Conservation (phyloP, 2,329 filamentous ascomycete species). For the Karstenula rhodostoma region DNA sequence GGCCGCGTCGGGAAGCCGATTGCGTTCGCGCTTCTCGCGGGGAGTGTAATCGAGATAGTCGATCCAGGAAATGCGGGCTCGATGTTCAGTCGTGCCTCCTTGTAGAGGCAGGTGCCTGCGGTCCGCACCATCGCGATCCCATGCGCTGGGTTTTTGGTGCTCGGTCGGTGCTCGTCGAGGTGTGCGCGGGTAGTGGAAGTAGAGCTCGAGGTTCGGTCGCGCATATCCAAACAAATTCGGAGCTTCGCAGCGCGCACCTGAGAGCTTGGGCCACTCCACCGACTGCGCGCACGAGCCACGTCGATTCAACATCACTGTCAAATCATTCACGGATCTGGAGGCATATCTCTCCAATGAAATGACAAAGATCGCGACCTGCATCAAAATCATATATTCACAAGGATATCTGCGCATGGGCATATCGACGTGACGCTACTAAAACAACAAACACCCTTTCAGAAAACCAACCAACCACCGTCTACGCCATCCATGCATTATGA, state of each 20-base stretch:
- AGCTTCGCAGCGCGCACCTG: slow-evolving; percentile 26
- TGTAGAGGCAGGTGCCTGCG: slow-evolving; percentile 75
- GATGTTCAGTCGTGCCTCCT: slow-evolving; percentile 85
- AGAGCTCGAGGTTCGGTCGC: slow-evolving; percentile 33
- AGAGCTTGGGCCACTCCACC: slow-evolving; percentile 15
- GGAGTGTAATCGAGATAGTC: slow-evolving; percentile 68
- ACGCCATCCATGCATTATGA: slow-evolving; percentile 27
- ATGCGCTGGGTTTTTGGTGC: slow-evolving; percentile 51
- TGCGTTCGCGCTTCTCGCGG: slow-evolving; percentile 41
- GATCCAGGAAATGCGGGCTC: slow-evolving; percentile 75
- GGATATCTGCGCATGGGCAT: slow-evolving; percentile 11
- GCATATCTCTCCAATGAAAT: background rate
- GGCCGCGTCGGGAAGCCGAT: slow-evolving; percentile 41
- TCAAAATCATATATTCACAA: slow-evolving; percentile 10
- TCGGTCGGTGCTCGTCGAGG: slow-evolving; percentile 16
- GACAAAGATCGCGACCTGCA: background rate
- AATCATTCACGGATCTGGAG: too few species aligned
- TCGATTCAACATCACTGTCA: too few species aligned
- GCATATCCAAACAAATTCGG: slow-evolving; percentile 41
- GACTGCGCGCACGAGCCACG: slow-evolving; percentile 18
- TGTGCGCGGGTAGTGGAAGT: slow-evolving; percentile 24
- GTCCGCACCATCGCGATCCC: slow-evolving; percentile 73
- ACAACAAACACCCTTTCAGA: slow-evolving; percentile 5
- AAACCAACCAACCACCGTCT: slow-evolving; percentile 19
- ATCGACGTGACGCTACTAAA: slow-evolving; percentile 13